Conservation (phyloP, 495 filamentous ascomycete genomes). For the Penicillium ochrochloron region DNA sequence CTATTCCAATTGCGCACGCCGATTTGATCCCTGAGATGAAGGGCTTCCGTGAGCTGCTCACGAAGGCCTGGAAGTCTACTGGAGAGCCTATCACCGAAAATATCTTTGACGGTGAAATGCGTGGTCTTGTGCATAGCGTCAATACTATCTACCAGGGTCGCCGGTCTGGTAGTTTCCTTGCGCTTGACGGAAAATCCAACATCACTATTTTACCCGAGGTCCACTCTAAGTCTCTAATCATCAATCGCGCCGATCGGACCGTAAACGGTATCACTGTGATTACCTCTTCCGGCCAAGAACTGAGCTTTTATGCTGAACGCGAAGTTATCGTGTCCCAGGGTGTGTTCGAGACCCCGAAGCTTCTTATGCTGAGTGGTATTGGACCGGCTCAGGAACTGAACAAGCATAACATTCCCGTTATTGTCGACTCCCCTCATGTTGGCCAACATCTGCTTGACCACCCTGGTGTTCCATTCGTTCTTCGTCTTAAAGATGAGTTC, state of each 20-base stretch:
- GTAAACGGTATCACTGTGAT: slow-evolving; percentile 47
- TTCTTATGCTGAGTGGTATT: slow-evolving; percentile 67
- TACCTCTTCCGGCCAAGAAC: slow-evolving; percentile 27
- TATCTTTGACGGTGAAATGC: slow-evolving; percentile 48
- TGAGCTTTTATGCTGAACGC: slow-evolving; percentile 15
- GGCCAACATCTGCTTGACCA: slow-evolving; percentile 64
- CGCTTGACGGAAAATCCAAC: slow-evolving; percentile 55
- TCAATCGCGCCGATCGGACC: slow-evolving; percentile 38
- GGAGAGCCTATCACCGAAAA: slow-evolving; percentile 20
- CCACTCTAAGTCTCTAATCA: slow-evolving; percentile 52
- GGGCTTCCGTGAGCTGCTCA: slow-evolving; percentile 54
- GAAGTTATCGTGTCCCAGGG: slow-evolving; percentile 67
- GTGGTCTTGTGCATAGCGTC: slow-evolving; percentile 52
- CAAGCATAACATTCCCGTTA: slow-evolving; percentile 47
- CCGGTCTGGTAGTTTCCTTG: slow-evolving; percentile 51
- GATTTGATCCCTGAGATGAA: slow-evolving; percentile 53
- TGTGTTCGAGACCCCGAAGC: slow-evolving; percentile 60
- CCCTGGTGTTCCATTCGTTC: slow-evolving; percentile 49
- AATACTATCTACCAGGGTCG: slow-evolving; percentile 58
- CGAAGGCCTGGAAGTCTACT: slow-evolving; percentile 49
- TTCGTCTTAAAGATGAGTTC: slow-evolving; percentile 52
- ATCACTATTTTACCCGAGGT: slow-evolving; percentile 47
- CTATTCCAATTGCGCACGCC: slow-evolving; percentile 53
- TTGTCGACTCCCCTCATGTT: slow-evolving; percentile 58
- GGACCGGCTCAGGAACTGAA: slow-evolving; percentile 53